Evolutionary conservation across 1,284 basidiomycete species (phyloP).

Genomic region (Schizophyllum commune): DNA sequence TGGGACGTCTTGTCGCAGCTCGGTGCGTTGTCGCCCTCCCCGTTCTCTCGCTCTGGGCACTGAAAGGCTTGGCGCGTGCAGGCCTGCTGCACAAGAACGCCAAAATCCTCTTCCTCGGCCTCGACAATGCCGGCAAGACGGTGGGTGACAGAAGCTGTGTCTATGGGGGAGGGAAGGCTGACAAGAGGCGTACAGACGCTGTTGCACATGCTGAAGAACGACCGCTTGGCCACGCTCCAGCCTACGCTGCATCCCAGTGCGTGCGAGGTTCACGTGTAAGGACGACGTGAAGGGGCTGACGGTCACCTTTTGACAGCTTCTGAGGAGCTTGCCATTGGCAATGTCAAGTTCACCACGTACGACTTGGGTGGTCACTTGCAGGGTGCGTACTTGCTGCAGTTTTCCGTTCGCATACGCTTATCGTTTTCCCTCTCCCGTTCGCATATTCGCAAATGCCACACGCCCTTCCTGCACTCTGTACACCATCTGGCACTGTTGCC

Average conservation of each 20-base stretch:
- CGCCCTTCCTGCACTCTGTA: background rate
- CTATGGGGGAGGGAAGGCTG: background rate
- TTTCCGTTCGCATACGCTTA: slow-evolving; percentile 3
- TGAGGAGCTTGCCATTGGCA: slow-evolving; percentile 98
- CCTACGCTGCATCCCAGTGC: slow-evolving; percentile 98
- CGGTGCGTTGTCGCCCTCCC: slow-evolving; percentile 42
- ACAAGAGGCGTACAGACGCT: slow-evolving; percentile 63
- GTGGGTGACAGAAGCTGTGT: slow-evolving; percentile 40
- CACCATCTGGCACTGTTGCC: slow-evolving; percentile 3
- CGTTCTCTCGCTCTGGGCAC: background rate
- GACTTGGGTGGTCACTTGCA: slow-evolving; percentile 98
- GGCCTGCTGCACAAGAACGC: slow-evolving; percentile 98
- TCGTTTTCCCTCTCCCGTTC: background rate
- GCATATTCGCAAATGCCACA: background rate
- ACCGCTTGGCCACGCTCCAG: slow-evolving; percentile 94
- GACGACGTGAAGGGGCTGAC: background rate
- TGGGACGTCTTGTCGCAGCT: slow-evolving; percentile 90
- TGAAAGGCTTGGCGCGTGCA: slow-evolving; percentile 21
- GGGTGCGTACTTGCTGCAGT: slow-evolving; percentile 41
- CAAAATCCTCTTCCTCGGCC: slow-evolving; percentile 98
- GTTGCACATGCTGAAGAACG: slow-evolving; percentile 99
- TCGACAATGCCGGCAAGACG: slow-evolving; percentile 99
- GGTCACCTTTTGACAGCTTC: slow-evolving; percentile 56
- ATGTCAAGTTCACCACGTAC: slow-evolving; percentile 98
- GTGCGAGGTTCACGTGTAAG: slow-evolving; percentile 14